Conservation (phyloP, 164 flowering plant species). For the Dillenia turbinata region DNA sequence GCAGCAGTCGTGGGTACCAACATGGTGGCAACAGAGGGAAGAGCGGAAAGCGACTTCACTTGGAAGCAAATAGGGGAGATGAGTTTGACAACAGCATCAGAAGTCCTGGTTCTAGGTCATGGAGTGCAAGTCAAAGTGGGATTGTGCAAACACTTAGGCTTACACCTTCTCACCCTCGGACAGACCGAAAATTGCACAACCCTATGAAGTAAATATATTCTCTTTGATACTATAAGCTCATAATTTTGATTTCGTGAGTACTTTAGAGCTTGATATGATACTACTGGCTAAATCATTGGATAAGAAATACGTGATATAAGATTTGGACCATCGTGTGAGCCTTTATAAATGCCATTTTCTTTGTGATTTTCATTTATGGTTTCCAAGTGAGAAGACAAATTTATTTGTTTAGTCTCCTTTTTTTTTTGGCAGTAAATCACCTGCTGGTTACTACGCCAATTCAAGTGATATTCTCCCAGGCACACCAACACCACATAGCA, state of each 20-base stretch:
- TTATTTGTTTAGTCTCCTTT: too few species aligned
- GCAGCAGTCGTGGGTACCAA: not conserved
- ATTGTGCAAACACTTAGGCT: conserved; percentile 34
- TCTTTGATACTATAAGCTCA: not conserved
- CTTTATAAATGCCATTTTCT: too few species aligned
- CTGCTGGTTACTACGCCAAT: conserved; percentile 40
- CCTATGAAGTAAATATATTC: conserved; percentile 25
- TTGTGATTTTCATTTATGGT: too few species aligned
- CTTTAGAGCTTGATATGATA: too few species aligned
- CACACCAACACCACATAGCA: conserved; percentile 65
- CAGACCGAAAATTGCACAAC: conserved; percentile 20
- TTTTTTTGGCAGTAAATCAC: conserved; percentile 27
- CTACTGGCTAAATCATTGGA: too few species aligned
- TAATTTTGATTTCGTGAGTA: too few species aligned
- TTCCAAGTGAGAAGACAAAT: too few species aligned
- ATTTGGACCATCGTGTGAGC: too few species aligned
- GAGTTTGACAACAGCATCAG: conserved; percentile 51
- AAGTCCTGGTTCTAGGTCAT: conserved; percentile 52
- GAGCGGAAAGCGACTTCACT: conserved; percentile 26
- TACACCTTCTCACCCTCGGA: conserved; percentile 33
- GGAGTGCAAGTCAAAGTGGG: conserved; percentile 49
- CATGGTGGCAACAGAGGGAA: not conserved
- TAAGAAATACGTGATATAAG: too few species aligned
- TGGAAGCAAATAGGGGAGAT: conserved; percentile 17
- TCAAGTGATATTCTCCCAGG: conserved; percentile 46